These are phyloP conservation scores for Blastomyces emzantsi DNA, from an alignment of 2,329 filamentous ascomycete species.

Conservation along the genomic window DNA sequence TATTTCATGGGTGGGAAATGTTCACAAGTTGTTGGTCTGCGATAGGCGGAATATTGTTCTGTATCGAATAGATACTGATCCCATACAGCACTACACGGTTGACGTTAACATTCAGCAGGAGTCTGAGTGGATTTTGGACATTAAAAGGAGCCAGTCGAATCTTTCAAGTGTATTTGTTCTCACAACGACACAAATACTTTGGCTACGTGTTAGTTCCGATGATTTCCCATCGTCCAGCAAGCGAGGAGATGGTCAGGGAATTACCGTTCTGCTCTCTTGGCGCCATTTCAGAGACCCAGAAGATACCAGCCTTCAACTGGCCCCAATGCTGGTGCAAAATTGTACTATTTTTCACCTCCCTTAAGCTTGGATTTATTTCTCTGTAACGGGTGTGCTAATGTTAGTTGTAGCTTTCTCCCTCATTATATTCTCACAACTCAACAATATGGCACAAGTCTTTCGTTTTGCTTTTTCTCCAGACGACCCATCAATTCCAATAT, in stretches of 20 bases:
- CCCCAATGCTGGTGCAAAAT: constrained; percentile 25
- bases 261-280: constrained; percentile 39
- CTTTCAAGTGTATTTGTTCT: constrained; percentile 43
- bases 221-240: constrained; percentile 19
- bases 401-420: constrained; percentile 28
- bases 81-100: constrained; percentile 23
- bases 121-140: constrained; percentile 48
- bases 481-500: constrained; percentile 18
- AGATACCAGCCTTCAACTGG: constrained; percentile 43
- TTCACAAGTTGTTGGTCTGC: constrained; percentile 42
- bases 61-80: constrained; percentile 25
- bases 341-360: constrained; percentile 21
- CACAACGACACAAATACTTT: constrained; percentile 44
- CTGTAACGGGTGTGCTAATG: constrained; percentile 10
- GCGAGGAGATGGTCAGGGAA: constrained; percentile 21
- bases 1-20: constrained; percentile 33
- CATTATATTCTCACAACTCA: constrained; percentile 34
- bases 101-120: constrained; percentile 29
- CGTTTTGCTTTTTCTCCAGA: constrained; percentile 23
- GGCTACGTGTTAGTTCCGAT: constrained; percentile 33
- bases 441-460: constrained; percentile 26
- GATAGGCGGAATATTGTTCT: constrained; percentile 38
- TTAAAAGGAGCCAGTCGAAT: constrained; percentile 37
- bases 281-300: constrained; percentile 47
- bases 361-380: constrained; percentile 9